Percentiles rank a stretch among this genome's conserved stretches.
These are phyloP conservation scores for Athelia sp. DNA, from an alignment of 1,284 basidiomycete species.

Conservation along the genomic window DNA sequence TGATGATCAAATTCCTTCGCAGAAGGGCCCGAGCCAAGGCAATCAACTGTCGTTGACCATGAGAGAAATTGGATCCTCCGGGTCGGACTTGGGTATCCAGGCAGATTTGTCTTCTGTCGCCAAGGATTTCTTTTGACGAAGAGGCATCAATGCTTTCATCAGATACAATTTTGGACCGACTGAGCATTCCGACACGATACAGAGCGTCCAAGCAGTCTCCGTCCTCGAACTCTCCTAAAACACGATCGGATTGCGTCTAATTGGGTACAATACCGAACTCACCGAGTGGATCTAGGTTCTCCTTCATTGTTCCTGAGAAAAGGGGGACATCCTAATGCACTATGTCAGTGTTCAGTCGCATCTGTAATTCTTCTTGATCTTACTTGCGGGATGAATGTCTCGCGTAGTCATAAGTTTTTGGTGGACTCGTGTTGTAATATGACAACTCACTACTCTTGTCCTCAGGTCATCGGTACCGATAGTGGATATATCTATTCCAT, in stretches of 20 bases:
- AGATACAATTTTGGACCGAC: conserved; percentile 37
- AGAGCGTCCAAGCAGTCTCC: conserved; percentile 69
- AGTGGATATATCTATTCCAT: conserved; percentile 84
- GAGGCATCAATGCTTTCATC: conserved; percentile 30
- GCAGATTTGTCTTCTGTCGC: conserved; percentile 49
- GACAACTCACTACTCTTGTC: conserved; percentile 56
- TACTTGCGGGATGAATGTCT: conserved; percentile 82
- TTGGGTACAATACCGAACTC: background rate
- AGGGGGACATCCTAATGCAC: conserved; percentile 64
- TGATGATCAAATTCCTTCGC: conserved; percentile 69
- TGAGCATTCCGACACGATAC: conserved; percentile 60
- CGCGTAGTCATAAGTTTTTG: background rate
- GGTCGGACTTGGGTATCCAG: conserved; percentile 73
- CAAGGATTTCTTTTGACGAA: conserved; percentile 40
- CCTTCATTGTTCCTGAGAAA: conserved; percentile 83
- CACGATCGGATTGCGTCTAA: background rate
- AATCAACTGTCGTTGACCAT: conserved; percentile 81
- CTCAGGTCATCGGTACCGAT: conserved; percentile 87
- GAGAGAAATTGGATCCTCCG: conserved; percentile 81
- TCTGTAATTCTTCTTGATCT: conserved; percentile 5
- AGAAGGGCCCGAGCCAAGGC: conserved; percentile 78
- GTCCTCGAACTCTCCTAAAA: conserved; percentile 74
- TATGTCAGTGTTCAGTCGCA: background rate
- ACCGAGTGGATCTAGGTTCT: conserved; percentile 70
- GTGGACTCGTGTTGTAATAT: background rate